Base-by-base conservation (phyloP, 2,329 filamentous ascomycete genomes). In the Neobulgaria alba region DNA sequence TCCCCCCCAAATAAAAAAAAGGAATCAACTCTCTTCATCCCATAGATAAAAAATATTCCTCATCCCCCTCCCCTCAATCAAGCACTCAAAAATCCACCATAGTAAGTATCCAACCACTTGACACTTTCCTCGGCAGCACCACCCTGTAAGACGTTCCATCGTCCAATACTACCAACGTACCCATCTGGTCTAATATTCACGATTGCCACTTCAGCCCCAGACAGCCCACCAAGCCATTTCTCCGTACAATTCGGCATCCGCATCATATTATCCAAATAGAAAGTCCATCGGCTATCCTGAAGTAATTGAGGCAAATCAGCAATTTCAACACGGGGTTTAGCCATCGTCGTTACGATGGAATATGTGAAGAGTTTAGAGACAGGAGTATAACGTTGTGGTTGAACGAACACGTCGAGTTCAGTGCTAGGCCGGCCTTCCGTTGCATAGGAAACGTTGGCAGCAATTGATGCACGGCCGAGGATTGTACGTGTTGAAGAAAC, bases 151-250 rank as follows among this genome's bases (percentile, higher is more conserved):
- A 48, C 56, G 1, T 54, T 47, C 52, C 64, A 73, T 3, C 61
- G 47, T 5, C 69, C 65, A 17, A 84, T 61, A n/a, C 71, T 76
- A 1, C 82, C 82, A 3, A 86, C 75, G 57, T 86, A 87, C 9
- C 82, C 82, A 59, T 87, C 82, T 0, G 82, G 82, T 4, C 82
- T 69, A 2, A 87, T 77, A 51, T 82, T 79, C 30, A 81, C 66
- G 30, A 86, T 71, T 3, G 73, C 77, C 4, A 82, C 71, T 49
- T 82, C 72, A 8, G 69, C 65, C 1, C 67, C 64, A 0, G 63
- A 64, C 3, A 85, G 62, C 33, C 66, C 69, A 5, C 55, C 55
- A 5, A 84, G 65, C 81, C 81, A 87, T 59, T 83, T 85, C 52
- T 78, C 71, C 8, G 75, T 82, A 59, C 77, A 82, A 21, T 69